These are phyloP conservation scores for Pythium aquatile DNA, from an alignment of 352 stramenopile genomes.

Conservation along the genomic window DNA sequence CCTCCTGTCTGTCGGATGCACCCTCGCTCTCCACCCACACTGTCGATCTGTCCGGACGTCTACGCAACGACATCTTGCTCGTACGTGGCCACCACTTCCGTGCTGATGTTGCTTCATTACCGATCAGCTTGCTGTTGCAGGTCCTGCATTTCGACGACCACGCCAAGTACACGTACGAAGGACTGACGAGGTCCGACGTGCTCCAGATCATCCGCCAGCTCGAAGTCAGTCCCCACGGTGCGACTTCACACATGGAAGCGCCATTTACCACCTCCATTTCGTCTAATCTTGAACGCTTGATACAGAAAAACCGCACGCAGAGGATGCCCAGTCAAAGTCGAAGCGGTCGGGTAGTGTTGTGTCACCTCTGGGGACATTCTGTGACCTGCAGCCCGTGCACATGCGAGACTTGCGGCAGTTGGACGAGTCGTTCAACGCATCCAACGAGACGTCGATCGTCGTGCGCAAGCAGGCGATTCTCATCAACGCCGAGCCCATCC, in stretches of 20 bases:
- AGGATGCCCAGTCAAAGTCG: constrained; percentile 1
- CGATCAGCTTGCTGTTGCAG: constrained; percentile 2
- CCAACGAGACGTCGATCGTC: constrained; percentile 38
- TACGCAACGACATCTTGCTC: constrained; percentile 25
- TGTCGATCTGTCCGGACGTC: constrained; percentile 1
- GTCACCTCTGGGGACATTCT: constrained; percentile 25
- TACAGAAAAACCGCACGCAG: neutral
- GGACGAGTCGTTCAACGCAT: constrained; percentile 33
- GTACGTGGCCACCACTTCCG: neutral
- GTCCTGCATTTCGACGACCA: constrained; percentile 32
- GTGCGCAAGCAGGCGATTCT: constrained; percentile 46
- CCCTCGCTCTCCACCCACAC: neutral
- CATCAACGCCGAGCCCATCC: constrained; percentile 48
- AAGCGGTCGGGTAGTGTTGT: constrained; percentile 13
- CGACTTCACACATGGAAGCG: neutral
- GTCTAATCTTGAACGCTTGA: neutral
- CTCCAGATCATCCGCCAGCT: constrained; percentile 33
- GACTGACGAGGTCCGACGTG: constrained; percentile 31
- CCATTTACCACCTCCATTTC: neutral
- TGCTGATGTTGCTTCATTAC: neutral
- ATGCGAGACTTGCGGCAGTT: constrained; percentile 46
- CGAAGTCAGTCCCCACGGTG: constrained; percentile 21
- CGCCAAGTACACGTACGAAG: constrained; percentile 28
- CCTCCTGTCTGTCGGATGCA: constrained; percentile 1
- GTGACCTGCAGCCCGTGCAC: constrained; percentile 43